These are phyloP conservation scores for Starmerella vaccinii DNA, from an alignment of 805 yeast species.

Conservation along the genomic window DNA sequence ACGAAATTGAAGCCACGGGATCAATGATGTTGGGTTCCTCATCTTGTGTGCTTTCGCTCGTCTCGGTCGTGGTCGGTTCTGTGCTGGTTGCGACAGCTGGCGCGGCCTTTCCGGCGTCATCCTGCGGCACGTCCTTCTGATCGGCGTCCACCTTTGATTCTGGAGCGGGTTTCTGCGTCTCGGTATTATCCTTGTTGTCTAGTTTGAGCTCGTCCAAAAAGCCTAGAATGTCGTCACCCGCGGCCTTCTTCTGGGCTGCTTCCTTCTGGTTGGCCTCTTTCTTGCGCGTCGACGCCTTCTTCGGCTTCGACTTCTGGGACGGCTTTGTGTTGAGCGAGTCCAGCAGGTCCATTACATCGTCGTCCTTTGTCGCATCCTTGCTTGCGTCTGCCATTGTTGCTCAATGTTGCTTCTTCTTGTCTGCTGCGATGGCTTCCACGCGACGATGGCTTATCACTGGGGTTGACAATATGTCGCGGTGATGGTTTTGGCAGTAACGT, in stretches of 20 bases:
- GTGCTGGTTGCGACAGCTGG: neutral
- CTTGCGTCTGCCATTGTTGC: neutral
- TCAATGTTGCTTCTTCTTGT: neutral
- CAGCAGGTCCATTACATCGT: slow-evolving; percentile 35
- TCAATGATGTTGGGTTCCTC: slow-evolving; percentile 20
- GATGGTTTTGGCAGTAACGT: too few relatives aligned
- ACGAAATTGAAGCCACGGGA: slow-evolving; percentile 29
- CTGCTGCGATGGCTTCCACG: neutral
- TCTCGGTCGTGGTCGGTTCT: neutral
- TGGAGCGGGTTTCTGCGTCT: neutral
- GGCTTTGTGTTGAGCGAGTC: slow-evolving; percentile 32
- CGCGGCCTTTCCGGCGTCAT: neutral
- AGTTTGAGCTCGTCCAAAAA: slow-evolving; percentile 33
- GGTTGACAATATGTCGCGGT: neutral
- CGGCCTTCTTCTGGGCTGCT: slow-evolving; percentile 23
- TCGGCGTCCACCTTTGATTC: neutral
- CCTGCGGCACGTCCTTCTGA: neutral
- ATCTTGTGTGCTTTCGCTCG: neutral
- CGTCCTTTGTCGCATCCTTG: slow-evolving; percentile 17
- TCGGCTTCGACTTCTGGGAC: slow-evolving; percentile 19
- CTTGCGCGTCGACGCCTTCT: slow-evolving; percentile 20
- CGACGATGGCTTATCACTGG: neutral
- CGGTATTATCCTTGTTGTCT: slow-evolving; percentile 1
- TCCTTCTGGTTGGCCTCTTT: slow-evolving; percentile 13
- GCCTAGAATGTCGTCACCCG: slow-evolving; percentile 35